phyloP scores from a whole-genome alignment of 306 rosid species.

The Prunus campanulata region DNA sequence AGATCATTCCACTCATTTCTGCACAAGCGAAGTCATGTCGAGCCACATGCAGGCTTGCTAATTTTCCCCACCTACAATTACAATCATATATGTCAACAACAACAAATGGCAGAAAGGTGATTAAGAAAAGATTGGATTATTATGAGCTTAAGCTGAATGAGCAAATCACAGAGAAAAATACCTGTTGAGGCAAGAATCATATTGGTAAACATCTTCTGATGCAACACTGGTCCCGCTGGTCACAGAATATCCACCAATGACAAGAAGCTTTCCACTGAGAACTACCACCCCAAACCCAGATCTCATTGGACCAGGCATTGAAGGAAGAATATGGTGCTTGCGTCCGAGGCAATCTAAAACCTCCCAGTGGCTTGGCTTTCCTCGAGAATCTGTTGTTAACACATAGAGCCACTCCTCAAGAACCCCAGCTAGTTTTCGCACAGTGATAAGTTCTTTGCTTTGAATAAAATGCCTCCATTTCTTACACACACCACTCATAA shows the following conservation, averaged over 20 bases:
- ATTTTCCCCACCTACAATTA: constrained; percentile 76
- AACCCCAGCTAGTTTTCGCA: constrained; percentile 69
- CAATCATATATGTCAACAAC: constrained; percentile 6
- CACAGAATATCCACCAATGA: constrained; percentile 71
- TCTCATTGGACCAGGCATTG: constrained; percentile 65
- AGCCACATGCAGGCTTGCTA: constrained; percentile 61
- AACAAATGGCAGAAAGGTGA: background rate
- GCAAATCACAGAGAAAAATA: constrained; percentile 14
- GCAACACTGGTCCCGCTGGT: constrained; percentile 43
- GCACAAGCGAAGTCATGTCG: constrained; percentile 90
- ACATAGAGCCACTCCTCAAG: constrained; percentile 92
- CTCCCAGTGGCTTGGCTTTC: constrained; percentile 85
- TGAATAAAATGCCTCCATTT: constrained; percentile 82
- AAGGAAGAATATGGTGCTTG: constrained; percentile 56
- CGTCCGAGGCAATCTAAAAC: constrained; percentile 74
- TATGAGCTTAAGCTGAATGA: background rate
- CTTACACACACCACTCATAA: constrained; percentile 75
- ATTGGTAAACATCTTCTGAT: constrained; percentile 70
- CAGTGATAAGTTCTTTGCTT: constrained; percentile 73
- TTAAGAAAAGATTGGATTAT: background rate
- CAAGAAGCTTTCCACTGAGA: constrained; percentile 82
- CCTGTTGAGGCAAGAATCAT: constrained; percentile 83
- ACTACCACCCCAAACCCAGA: constrained; percentile 68
- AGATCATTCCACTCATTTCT: constrained; percentile 72
- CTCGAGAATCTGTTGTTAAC: constrained; percentile 53